Conservation (phyloP, 441 rosid species). For the Syzygium syzygioides region DNA sequence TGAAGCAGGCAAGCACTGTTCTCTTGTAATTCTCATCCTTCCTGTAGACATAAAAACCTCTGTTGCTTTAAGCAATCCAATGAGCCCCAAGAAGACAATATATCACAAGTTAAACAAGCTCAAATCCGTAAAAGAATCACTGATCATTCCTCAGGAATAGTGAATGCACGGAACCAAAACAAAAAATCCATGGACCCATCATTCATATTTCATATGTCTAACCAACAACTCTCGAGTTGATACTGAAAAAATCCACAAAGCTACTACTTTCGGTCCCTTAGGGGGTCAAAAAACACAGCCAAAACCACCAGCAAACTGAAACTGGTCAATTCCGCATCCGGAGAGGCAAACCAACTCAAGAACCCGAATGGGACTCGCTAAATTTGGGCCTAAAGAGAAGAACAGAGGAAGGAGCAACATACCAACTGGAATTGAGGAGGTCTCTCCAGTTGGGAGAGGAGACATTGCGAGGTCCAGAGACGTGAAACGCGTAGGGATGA, state of each 20-base stretch:
- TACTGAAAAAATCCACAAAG: not conserved
- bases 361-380: not conserved
- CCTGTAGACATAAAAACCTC: conserved; percentile 27
- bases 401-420: not conserved
- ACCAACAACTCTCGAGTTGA: not conserved
- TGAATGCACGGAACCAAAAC: not conserved
- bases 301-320: not conserved
- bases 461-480: conserved; percentile 81
- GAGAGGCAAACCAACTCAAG: not conserved
- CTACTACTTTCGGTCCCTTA: not conserved
- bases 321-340: not conserved
- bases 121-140: not conserved
- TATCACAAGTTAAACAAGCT: not conserved
- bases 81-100: not conserved
- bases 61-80: not conserved
- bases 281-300: not conserved
- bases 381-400: not conserved
- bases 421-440: conserved; percentile 86
- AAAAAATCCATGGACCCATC: not conserved
- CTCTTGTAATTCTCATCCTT: conserved; percentile 82
- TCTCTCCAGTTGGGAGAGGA: conserved; percentile 93
- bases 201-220: not conserved
- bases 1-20: conserved; percentile 83
- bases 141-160: not conserved
- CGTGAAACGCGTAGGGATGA: conserved; percentile 82